phyloP scores from a whole-genome alignment of 2,329 filamentous ascomycete species.

The Phaeosphaeriaceae sp. region DNA sequence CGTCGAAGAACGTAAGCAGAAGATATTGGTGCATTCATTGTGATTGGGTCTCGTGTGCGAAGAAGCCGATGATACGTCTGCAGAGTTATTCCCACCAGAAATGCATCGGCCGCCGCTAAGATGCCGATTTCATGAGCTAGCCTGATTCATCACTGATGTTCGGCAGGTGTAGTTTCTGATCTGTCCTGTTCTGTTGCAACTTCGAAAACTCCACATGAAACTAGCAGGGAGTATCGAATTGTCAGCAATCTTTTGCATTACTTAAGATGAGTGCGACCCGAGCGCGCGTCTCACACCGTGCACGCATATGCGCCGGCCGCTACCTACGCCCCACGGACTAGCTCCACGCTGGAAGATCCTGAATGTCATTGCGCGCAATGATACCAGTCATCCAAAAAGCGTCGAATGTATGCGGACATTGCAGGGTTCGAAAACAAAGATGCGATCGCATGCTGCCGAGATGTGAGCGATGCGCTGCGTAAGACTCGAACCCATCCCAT shows the following conservation, averaged over 20 bases:
- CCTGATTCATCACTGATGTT: neutral
- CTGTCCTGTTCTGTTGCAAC: neutral
- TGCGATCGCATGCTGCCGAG: constrained; percentile 15
- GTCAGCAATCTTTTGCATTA: neutral
- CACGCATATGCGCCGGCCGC: constrained; percentile 6
- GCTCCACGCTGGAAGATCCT: neutral
- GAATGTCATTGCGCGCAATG: constrained; percentile 7
- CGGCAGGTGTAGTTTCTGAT: neutral
- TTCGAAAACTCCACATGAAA: neutral
- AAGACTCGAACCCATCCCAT: neutral
- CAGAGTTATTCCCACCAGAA: neutral
- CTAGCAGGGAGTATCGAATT: neutral
- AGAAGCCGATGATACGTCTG: neutral
- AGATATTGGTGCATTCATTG: too few species aligned
- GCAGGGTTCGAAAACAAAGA: constrained; percentile 19
- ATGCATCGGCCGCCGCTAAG: constrained; percentile 2
- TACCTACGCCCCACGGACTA: constrained; percentile 4
- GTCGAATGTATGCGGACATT: constrained; percentile 20
- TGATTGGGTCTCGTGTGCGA: too few species aligned
- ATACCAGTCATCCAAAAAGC: constrained; percentile 19
- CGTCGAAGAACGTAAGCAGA: too few species aligned
- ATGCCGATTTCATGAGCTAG: neutral
- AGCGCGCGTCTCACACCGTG: neutral
- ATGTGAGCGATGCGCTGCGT: constrained; percentile 18
- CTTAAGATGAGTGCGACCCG: neutral